A percentile compares a stretch with the other conserved stretches of the same genome.
Conservation (phyloP, 371 early-diverging fungal genomes). For the Haplosporangium sp. region DNA sequence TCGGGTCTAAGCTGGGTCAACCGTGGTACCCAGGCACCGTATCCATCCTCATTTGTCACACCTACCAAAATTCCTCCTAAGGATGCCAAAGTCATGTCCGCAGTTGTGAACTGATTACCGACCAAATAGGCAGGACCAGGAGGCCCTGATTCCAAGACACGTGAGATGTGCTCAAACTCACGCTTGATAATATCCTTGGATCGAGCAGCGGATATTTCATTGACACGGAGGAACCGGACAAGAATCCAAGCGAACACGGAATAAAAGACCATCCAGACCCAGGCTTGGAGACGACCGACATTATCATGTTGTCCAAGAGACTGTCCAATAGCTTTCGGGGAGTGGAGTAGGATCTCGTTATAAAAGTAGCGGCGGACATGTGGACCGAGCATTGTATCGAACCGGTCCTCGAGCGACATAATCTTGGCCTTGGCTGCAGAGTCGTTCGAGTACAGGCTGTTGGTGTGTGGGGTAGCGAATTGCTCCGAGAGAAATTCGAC, state of each 20-base stretch:
- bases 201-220: constrained; percentile 14
- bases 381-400: constrained; percentile 36
- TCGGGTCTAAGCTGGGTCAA: constrained; percentile 15
- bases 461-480: constrained; percentile 16
- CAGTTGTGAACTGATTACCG: constrained; percentile 45
- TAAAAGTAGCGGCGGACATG: constrained; percentile 34
- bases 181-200: constrained; percentile 41
- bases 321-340: constrained; percentile 27
- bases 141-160: constrained; percentile 32
- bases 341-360: constrained; percentile 26
- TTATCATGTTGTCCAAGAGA: constrained; percentile 32
- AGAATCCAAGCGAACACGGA: constrained; percentile 16
- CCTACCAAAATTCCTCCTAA: constrained; percentile 23
- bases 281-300: constrained; percentile 29
- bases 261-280: constrained; percentile 34
- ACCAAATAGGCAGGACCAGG: constrained; percentile 31
- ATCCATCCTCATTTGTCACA: constrained; percentile 34
- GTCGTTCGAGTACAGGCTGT: constrained; percentile 37
- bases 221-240: constrained; percentile 15
- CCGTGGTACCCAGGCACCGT: constrained; percentile 40
- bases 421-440: constrained; percentile 38
- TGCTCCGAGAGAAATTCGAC: constrained; percentile 34
- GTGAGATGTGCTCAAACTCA: constrained; percentile 48
- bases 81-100: constrained; percentile 40
- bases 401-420: constrained; percentile 37